Conservation (phyloP, 148 eudicot genomes). For the Drosera capensis region DNA sequence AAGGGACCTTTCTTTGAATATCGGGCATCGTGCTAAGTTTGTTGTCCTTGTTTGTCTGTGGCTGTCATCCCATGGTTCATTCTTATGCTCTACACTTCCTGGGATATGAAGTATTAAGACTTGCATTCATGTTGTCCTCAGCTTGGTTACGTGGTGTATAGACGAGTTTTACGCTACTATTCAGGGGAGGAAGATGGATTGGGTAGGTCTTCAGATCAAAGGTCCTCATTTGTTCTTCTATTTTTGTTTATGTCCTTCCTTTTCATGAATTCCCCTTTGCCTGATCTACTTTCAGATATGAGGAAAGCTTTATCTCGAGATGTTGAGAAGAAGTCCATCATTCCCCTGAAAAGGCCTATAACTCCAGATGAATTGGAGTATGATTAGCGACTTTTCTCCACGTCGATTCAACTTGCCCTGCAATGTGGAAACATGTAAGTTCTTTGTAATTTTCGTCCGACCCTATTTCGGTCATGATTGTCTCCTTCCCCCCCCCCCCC, state of each 20-base stretch:
- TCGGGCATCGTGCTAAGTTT: too few relatives aligned
- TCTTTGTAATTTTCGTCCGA: too few relatives aligned
- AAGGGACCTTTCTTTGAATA: too few relatives aligned
- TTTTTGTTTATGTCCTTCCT: neutral
- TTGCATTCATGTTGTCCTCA: conserved; percentile 17
- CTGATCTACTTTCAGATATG: conserved; percentile 32
- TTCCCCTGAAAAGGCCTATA: conserved; percentile 49
- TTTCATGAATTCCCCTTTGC: neutral
- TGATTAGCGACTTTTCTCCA: too few relatives aligned
- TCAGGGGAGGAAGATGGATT: conserved; percentile 98
- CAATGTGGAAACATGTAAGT: too few relatives aligned
- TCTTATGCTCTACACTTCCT: too few relatives aligned
- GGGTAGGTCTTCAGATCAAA: conserved; percentile 27
- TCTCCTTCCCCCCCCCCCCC: too few relatives aligned
- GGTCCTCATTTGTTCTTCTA: neutral
- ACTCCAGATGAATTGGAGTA: conserved; percentile 65
- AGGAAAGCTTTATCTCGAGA: conserved; percentile 53
- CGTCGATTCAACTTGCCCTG: too few relatives aligned
- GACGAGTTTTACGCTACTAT: conserved; percentile 87
- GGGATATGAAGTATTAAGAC: too few relatives aligned
- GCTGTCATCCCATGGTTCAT: too few relatives aligned
- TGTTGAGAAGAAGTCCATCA: conserved; percentile 49
- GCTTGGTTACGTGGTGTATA: conserved; percentile 84
- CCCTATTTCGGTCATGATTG: too few relatives aligned
- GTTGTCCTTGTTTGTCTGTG: too few relatives aligned